These are phyloP conservation scores for Eucalyptus coolabah DNA, from an alignment of 345 rosid genomes.

Conservation along the genomic window DNA sequence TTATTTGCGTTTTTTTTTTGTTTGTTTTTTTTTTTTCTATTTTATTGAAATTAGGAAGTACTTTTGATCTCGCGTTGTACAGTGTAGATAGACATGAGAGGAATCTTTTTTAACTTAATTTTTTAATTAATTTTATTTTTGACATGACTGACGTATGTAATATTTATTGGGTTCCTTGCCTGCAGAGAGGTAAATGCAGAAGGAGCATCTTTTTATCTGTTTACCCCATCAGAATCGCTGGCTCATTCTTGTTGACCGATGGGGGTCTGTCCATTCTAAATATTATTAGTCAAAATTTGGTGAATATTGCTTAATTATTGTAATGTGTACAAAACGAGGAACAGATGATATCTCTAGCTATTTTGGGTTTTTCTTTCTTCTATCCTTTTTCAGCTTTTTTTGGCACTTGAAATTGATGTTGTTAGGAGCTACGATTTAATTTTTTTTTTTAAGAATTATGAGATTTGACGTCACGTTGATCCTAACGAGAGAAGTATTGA, in stretches of 20 bases:
- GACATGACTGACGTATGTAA: not conserved
- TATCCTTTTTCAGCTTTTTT: not conserved
- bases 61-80: not conserved
- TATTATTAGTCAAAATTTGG: not conserved
- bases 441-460: no score
- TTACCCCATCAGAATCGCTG: not conserved
- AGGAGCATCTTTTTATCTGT: not conserved
- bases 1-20: not conserved
- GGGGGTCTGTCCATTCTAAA: not conserved
- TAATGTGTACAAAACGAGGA: not conserved
- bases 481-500: not conserved
- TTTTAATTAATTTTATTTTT: no score
- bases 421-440: no score
- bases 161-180: not conserved
- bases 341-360: not conserved
- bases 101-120: not conserved
- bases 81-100: not conserved
- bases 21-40: accelerated
- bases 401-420: not conserved
- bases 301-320: not conserved
- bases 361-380: not conserved
- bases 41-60: not conserved
- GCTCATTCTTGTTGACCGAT: not conserved
- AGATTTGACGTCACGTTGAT: not conserved
- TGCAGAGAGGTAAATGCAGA: not conserved